Evolutionary conservation across 768 basidiomycete genomes (phyloP).

Genomic region (Lepiota venenata): DNA sequence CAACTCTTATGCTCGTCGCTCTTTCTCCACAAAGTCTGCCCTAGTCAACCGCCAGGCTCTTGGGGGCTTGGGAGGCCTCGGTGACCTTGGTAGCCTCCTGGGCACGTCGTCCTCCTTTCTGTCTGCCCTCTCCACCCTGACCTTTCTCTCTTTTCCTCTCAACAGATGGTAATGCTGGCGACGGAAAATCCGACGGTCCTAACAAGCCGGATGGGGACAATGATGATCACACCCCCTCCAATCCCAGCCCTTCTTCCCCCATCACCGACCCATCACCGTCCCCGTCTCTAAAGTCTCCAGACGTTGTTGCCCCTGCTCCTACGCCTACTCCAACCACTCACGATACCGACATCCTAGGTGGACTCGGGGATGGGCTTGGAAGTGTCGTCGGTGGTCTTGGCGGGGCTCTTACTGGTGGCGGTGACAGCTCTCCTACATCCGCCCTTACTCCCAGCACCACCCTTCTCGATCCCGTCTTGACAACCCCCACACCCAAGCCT

Average conservation of each 20-base stretch:
- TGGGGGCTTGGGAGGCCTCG: background rate
- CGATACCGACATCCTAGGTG: background rate
- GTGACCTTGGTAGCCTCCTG: background rate
- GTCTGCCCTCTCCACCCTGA: background rate
- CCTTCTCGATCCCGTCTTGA: background rate
- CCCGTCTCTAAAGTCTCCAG: background rate
- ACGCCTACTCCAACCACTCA: background rate
- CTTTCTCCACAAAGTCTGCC: constrained; percentile 14
- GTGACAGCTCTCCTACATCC: background rate
- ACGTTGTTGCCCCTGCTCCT: too few species aligned
- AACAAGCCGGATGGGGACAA: too few species aligned
- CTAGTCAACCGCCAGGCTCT: constrained; percentile 7
- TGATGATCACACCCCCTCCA: background rate
- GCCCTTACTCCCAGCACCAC: background rate
- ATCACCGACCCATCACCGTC: background rate
- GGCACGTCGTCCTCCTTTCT: background rate
- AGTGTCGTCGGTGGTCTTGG: background rate
- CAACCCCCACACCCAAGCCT: background rate
- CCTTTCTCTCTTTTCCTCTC: background rate
- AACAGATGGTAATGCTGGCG: too few species aligned
- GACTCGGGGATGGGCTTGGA: background rate
- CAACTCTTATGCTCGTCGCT: constrained; percentile 31
- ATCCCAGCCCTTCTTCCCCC: background rate
- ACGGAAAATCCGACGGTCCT: too few species aligned
- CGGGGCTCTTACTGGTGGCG: background rate